These are phyloP conservation scores for Tulasnella sp. DNA, from an alignment of 768 basidiomycete genomes.

Conservation along the genomic window DNA sequence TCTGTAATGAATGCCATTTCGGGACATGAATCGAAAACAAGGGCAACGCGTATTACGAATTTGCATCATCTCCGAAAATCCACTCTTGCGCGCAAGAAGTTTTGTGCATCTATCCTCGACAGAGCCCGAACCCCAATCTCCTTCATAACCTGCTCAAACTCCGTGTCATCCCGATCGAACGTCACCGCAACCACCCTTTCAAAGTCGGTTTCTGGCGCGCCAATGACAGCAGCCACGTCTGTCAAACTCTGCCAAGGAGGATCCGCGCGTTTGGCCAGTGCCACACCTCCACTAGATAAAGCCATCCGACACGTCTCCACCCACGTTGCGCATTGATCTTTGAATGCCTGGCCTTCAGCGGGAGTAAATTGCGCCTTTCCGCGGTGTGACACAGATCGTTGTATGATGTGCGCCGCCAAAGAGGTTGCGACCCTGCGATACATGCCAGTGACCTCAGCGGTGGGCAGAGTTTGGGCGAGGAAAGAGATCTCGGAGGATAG, in stretches of 20 bases:
- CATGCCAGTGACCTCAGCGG: slow-evolving; percentile 57
- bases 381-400: slow-evolving; percentile 80
- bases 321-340: slow-evolving; percentile 80
- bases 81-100: slow-evolving; percentile 40
- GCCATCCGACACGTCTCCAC: slow-evolving; percentile 72
- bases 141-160: slow-evolving; percentile 47
- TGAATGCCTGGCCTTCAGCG: slow-evolving; percentile 63
- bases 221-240: slow-evolving; percentile 70
- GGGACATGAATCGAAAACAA: slow-evolving; percentile 11
- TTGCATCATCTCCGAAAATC: slow-evolving; percentile 35
- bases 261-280: slow-evolving; percentile 57
- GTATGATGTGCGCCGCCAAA: slow-evolving; percentile 76
- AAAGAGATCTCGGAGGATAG: slow-evolving; percentile 78
- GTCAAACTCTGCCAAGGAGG: slow-evolving; percentile 76
- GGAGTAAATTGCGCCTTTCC: slow-evolving; percentile 63
- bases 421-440: slow-evolving; percentile 76
- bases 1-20: slow-evolving; percentile 11
- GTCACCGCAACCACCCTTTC: slow-evolving; percentile 52
- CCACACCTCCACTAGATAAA: slow-evolving; percentile 49
- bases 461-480: slow-evolving; percentile 63
- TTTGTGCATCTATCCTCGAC: slow-evolving; percentile 57
- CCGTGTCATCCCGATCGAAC: slow-evolving; percentile 53
- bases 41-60: not conserved
- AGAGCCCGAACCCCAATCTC: slow-evolving; percentile 65
- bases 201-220: slow-evolving; percentile 61